These are phyloP conservation scores for Hanseniaspora pseudoguilliermondii DNA, from an alignment of 805 yeast species.

Conservation along the genomic window DNA sequence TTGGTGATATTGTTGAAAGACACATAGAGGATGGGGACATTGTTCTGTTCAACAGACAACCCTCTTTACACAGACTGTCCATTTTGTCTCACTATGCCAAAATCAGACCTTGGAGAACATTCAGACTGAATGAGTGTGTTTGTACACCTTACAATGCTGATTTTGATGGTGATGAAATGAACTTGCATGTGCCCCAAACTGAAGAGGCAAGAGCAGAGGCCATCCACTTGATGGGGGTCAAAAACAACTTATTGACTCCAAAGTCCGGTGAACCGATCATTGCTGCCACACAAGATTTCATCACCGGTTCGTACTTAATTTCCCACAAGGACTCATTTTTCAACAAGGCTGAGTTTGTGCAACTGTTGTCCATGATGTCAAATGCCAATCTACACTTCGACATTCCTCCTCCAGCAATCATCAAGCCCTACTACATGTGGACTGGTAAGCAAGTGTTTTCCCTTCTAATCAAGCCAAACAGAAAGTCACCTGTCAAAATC, in stretches of 20 bases:
- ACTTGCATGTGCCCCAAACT: conserved; percentile 95
- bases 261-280: conserved; percentile 97
- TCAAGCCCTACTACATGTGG: conserved; percentile 85
- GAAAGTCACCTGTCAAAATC: conserved; percentile 61
- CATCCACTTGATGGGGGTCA: conserved; percentile 95
- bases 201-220: conserved; percentile 99
- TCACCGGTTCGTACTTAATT: conserved; percentile 86
- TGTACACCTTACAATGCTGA: conserved; percentile 99
- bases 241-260: conserved; percentile 86
- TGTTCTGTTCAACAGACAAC: conserved; percentile 93
- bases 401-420: conserved; percentile 86
- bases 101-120: conserved; percentile 95
- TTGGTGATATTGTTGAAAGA: conserved; percentile 92
- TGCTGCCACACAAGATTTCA: conserved; percentile 99
- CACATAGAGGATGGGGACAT: conserved; percentile 96
- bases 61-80: conserved; percentile 87
- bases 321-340: conserved; percentile 88
- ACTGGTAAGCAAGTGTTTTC: conserved; percentile 95
- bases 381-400: conserved; percentile 83
- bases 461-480: conserved; percentile 72
- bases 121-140: conserved; percentile 93
- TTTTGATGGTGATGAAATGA: conserved; percentile 99
- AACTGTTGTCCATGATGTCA: conserved; percentile 86
- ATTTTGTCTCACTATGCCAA: conserved; percentile 92
- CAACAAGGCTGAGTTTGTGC: conserved; percentile 74